Evolutionary conservation across 805 yeast genomes (phyloP), one percentile per base, ranked within the genome.

Genomic region (Candida piceae): DNA sequence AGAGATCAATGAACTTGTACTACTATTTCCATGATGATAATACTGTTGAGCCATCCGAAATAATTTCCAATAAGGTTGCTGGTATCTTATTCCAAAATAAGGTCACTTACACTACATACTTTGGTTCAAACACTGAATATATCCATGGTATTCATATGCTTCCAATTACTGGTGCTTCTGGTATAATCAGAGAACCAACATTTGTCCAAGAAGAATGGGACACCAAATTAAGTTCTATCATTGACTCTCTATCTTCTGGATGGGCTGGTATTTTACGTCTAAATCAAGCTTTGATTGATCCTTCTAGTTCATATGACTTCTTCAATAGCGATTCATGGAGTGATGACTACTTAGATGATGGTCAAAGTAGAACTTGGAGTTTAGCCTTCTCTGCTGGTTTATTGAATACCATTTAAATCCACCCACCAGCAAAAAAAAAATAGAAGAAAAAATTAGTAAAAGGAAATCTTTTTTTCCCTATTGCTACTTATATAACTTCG

Each of bases 361-460:
- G 97, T 2, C 90, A 87, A 70, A 79, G 90, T 19, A 64, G 79
- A 44, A 82, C 96, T 0, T 88, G 96, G 95, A 80, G 89, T 10
- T 65, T 88, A 44, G 78, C 95, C 0, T 84, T 74, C 46, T 69
- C 85, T 31, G 95, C 75, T 6, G 80, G 73, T 16, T 4, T 34
- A 10, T 12, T 34, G 29, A 34, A 34, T 12, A 28, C 57, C 66
- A 34, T 67, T 65, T 7, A 66, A 63, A 16, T n/a, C 25, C n/a
- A n/a, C n/a, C n/a, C n/a, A n/a, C n/a, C n/a, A n/a, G n/a, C n/a
- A n/a, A n/a, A n/a, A n/a, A n/a, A n/a, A n/a, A n/a, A n/a, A n/a
- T n/a, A n/a, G n/a, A n/a, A n/a, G n/a, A n/a, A n/a, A n/a, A n/a
- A n/a, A n/a, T n/a, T n/a, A n/a, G n/a, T n/a, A n/a, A n/a, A n/a